These are phyloP conservation scores for Fusarium beomiforme DNA, from an alignment of 2,329 filamentous ascomycete genomes.

Conservation along the genomic window DNA sequence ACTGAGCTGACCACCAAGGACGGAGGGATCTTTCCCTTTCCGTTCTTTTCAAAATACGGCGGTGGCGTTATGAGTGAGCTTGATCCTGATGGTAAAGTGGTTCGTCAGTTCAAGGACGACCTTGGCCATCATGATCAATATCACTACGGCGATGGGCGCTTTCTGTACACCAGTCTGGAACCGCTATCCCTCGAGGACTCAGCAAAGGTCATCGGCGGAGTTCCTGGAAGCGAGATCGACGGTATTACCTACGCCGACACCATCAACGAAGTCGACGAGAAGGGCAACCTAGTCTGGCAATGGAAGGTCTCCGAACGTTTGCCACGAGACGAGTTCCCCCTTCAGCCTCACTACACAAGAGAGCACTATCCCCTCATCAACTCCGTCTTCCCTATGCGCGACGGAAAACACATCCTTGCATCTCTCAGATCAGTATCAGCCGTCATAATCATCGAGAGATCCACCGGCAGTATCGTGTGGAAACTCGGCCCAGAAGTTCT, in stretches of 20 bases:
- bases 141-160: constrained; percentile 41
- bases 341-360: constrained; percentile 45
- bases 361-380: constrained; percentile 48
- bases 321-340: constrained; percentile 41
- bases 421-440: constrained; percentile 44
- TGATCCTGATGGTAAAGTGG: constrained; percentile 35
- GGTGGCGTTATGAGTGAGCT: constrained; percentile 46
- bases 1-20: constrained; percentile 27
- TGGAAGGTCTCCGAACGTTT: constrained; percentile 45
- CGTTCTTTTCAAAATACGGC: constrained; percentile 46
- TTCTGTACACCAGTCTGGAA: constrained; percentile 44
- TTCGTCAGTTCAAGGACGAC: constrained; percentile 42
- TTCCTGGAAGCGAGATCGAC: constrained; percentile 39
- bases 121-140: constrained; percentile 45
- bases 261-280: constrained; percentile 43
- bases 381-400: constrained; percentile 42
- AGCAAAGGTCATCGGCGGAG: constrained; percentile 41
- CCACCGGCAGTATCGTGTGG: constrained; percentile 44
- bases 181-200: constrained; percentile 41
- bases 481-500: constrained; percentile 36
- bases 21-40: constrained; percentile 40
- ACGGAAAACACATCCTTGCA: constrained; percentile 43
- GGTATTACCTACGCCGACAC: constrained; percentile 45
- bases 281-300: constrained; percentile 41
- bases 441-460: constrained; percentile 43